phyloP scores from a whole-genome alignment of 139 green algal species.

The Pseudopediastrum boryanum region DNA sequence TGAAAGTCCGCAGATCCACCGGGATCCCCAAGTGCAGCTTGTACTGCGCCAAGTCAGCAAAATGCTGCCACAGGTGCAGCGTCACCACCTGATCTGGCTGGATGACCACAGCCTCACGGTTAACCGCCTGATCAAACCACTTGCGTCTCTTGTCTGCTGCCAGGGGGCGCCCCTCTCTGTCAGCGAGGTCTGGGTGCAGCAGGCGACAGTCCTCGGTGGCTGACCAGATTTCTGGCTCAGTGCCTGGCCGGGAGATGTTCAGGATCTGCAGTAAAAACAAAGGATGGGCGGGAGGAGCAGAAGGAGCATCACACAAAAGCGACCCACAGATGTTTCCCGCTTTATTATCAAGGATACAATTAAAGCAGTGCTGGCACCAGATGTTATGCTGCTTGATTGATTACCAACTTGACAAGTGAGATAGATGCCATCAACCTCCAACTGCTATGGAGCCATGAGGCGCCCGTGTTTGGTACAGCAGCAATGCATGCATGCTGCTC shows the following conservation, averaged over 20 bases:
- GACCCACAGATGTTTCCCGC: too few relatives aligned
- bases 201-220: slow-evolving; percentile 31
- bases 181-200: not conserved
- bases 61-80: slow-evolving; percentile 36
- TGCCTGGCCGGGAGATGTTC: slow-evolving; percentile 14
- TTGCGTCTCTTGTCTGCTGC: slow-evolving; percentile 26
- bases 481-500: too few relatives aligned
- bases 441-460: too few relatives aligned
- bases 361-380: too few relatives aligned
- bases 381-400: too few relatives aligned
- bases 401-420: too few relatives aligned
- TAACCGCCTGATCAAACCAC: slow-evolving; percentile 34
- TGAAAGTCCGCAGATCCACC: slow-evolving; percentile 28
- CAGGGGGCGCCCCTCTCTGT: slow-evolving; percentile 26
- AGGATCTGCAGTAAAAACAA: too few relatives aligned
- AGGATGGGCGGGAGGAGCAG: too few relatives aligned
- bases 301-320: too few relatives aligned
- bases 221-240: slow-evolving; percentile 26
- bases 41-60: slow-evolving; percentile 25
- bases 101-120: slow-evolving; percentile 6
- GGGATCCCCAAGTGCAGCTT: slow-evolving; percentile 27
- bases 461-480: too few relatives aligned
- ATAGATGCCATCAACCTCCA: too few relatives aligned
- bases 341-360: too few relatives aligned
- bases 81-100: slow-evolving; percentile 32